These are phyloP conservation scores for Verticillium tricorpus DNA, from an alignment of 2,329 filamentous ascomycete genomes.

Conservation along the genomic window DNA sequence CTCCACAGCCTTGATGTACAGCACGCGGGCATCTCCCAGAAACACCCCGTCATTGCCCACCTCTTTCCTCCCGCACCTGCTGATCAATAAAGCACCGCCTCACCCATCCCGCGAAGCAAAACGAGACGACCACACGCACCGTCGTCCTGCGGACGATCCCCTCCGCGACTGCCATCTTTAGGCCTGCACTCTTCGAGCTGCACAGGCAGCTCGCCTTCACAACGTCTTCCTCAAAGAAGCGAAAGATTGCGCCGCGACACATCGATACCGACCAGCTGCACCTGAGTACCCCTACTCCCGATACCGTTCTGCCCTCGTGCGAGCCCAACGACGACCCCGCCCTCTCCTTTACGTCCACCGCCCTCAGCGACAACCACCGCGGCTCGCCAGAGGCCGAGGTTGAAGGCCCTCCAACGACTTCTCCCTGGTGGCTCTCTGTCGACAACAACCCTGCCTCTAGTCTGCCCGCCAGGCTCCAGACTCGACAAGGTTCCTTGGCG, in stretches of 20 bases:
- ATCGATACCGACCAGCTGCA: constrained; percentile 36
- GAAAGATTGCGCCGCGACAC: constrained; percentile 54
- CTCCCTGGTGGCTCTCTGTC: constrained; percentile 34
- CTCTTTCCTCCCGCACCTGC: not conserved
- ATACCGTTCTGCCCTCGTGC: constrained; percentile 48
- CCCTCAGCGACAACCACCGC: constrained; percentile 21
- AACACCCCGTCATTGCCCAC: not conserved
- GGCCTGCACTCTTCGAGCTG: constrained; percentile 41
- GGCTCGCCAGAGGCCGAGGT: not conserved
- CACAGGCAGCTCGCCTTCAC: constrained; percentile 63
- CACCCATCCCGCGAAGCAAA: not conserved
- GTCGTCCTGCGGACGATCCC: constrained; percentile 12
- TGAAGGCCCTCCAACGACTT: not conserved
- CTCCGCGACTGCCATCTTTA: constrained; percentile 10
- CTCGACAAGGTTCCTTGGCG: constrained; percentile 31
- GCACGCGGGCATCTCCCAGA: not conserved
- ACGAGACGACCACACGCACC: constrained; percentile 1
- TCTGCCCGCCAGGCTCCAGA: constrained; percentile 48
- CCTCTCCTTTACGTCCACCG: constrained; percentile 43
- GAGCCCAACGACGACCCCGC: constrained; percentile 44
- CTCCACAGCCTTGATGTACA: not conserved
- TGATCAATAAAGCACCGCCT: not conserved
- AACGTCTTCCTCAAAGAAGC: constrained; percentile 71
- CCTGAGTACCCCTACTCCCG: constrained; percentile 30
- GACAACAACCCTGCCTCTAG: constrained; percentile 36